Conservation (phyloP, 2,329 filamentous ascomycete genomes). For the Orbilia brochopaga region DNA sequence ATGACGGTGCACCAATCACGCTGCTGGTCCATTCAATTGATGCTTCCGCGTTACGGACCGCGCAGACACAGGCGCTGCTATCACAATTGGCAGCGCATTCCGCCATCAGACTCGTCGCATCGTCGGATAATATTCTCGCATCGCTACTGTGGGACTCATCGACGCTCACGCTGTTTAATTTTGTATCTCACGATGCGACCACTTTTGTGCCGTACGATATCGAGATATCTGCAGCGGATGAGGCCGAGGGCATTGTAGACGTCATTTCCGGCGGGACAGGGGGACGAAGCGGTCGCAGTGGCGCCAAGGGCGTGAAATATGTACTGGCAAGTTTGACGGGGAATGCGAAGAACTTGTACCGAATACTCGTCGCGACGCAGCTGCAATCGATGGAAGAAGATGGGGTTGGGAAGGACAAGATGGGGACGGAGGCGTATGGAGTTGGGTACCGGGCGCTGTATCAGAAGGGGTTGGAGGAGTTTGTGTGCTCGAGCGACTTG, state of each 20-base stretch:
- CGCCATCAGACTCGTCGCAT: constrained; percentile 74
- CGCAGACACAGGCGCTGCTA: constrained; percentile 72
- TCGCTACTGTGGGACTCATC: constrained; percentile 86
- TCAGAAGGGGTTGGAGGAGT: constrained; percentile 93
- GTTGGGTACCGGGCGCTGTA: constrained; percentile 92
- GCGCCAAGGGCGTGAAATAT: constrained; percentile 88
- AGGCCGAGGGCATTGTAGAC: constrained; percentile 59
- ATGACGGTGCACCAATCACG: constrained; percentile 64
- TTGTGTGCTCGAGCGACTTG: constrained; percentile 96
- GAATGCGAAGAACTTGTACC: constrained; percentile 87
- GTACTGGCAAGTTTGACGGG: constrained; percentile 89
- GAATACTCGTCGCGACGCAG: constrained; percentile 82
- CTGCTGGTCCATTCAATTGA: constrained; percentile 88
- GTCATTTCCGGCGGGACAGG: constrained; percentile 68
- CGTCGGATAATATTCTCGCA: constrained; percentile 86
- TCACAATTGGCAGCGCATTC: constrained; percentile 77
- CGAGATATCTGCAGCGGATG: constrained; percentile 82
- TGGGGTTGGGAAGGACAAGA: constrained; percentile 64
- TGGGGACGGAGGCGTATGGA: constrained; percentile 62
- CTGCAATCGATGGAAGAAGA: constrained; percentile 72
- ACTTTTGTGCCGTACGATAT: constrained; percentile 77
- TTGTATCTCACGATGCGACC: constrained; percentile 91
- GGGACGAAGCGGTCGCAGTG: constrained; percentile 57
- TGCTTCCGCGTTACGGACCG: constrained; percentile 74
- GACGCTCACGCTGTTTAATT: constrained; percentile 80